Evolutionary conservation across 805 yeast species (phyloP).

Genomic region (Kregervanrija fluxuum): DNA sequence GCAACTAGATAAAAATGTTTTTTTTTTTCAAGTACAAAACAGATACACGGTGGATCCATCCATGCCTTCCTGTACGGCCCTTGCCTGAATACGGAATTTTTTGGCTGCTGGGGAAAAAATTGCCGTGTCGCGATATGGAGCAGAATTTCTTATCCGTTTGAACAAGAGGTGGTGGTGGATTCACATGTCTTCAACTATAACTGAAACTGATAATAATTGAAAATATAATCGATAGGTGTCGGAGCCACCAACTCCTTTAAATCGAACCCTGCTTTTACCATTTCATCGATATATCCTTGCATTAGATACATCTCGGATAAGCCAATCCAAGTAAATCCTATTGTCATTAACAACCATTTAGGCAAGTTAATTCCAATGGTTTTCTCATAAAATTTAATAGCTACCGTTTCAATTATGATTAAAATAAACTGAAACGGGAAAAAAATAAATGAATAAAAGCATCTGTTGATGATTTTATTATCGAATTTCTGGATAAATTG

Average conservation of each 20-base stretch:
- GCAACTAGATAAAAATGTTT: too few relatives aligned
- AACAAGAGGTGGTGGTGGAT: too few relatives aligned
- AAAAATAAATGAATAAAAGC: conserved; percentile 13
- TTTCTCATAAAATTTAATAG: neutral
- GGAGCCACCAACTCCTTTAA: conserved; percentile 2
- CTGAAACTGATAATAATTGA: too few relatives aligned
- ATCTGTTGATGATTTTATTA: conserved; percentile 3
- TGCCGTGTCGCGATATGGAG: too few relatives aligned
- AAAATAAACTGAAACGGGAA: conserved; percentile 12
- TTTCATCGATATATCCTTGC: conserved; percentile 13
- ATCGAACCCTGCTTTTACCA: conserved; percentile 13
- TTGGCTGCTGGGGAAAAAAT: too few relatives aligned
- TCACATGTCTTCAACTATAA: too few relatives aligned
- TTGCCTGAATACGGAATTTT: too few relatives aligned
- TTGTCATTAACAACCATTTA: neutral
- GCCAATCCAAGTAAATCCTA: conserved; percentile 12
- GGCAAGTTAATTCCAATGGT: conserved; percentile 2
- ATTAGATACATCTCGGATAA: conserved; percentile 6
- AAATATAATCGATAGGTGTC: neutral
- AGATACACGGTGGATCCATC: too few relatives aligned
- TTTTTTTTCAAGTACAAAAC: too few relatives aligned
- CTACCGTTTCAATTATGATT: conserved; percentile 6
- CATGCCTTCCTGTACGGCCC: too few relatives aligned
- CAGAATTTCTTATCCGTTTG: too few relatives aligned
- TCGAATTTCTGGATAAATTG: neutral